A percentile compares a stretch with the other conserved stretches of the same genome.
Conservation (phyloP, 2,329 filamentous ascomycete species). For the Tothia fuscella region DNA sequence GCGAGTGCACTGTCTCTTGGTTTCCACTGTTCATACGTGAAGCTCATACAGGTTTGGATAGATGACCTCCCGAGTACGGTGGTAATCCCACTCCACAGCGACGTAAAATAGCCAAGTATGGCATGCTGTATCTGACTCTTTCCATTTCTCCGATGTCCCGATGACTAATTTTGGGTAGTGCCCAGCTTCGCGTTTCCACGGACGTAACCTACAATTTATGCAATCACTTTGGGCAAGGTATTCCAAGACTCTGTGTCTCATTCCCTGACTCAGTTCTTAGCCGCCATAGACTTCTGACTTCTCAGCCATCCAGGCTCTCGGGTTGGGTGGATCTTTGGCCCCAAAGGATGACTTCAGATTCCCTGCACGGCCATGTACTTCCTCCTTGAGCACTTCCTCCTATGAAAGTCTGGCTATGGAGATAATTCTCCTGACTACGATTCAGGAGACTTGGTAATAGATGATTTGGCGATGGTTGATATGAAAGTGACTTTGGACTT, state of each 20-base stretch:
- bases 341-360: too few relatives aligned
- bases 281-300: neutral
- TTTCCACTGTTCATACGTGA: neutral
- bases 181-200: neutral
- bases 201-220: neutral
- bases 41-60: neutral
- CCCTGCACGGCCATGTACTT: too few relatives aligned
- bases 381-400: neutral
- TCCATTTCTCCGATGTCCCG: neutral
- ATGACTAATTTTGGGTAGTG: neutral
- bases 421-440: constrained; percentile 14
- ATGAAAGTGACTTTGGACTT: constrained; percentile 33
- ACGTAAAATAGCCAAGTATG: neutral
- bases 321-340: too few relatives aligned
- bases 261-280: neutral
- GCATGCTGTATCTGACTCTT: neutral
- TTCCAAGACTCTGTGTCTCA: neutral
- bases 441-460: constrained; percentile 28
- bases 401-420: neutral
- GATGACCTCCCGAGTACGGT: neutral
- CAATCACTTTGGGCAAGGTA: neutral
- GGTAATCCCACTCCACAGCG: neutral
- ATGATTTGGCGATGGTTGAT: constrained; percentile 40
- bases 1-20: neutral
- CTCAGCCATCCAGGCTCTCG: neutral